These are phyloP conservation scores for Epichloe gansuensis DNA, from an alignment of 2,329 filamentous ascomycete genomes.

Conservation along the genomic window DNA sequence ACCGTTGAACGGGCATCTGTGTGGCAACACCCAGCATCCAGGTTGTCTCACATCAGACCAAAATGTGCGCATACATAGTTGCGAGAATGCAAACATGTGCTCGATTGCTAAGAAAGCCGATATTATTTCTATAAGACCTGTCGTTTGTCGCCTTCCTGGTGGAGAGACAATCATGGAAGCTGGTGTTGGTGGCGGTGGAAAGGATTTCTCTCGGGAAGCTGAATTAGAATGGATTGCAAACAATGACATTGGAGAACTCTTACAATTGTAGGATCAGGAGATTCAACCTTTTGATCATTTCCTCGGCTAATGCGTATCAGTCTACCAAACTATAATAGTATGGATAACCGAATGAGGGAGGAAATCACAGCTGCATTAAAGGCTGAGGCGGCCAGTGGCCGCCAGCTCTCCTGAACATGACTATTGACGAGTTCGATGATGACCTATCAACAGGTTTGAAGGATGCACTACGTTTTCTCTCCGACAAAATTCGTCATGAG, in stretches of 20 bases:
- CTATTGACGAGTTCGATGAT: conserved; percentile 9
- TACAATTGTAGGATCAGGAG: conserved; percentile 17
- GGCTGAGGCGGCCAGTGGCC: conserved; percentile 11
- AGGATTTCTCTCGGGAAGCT: conserved; percentile 56
- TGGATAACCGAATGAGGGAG: conserved; percentile 5
- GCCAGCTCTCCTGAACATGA: conserved; percentile 16
- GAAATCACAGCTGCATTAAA: conserved; percentile 8
- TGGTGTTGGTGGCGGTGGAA: conserved; percentile 68
- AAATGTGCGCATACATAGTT: conserved; percentile 66
- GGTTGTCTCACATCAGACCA: conserved; percentile 61
- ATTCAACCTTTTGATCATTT: not conserved
- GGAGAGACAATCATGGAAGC: conserved; percentile 58
- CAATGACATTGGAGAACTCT: conserved; percentile 39
- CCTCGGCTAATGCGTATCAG: conserved; percentile 8
- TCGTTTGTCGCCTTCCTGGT: conserved; percentile 51
- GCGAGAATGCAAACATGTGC: conserved; percentile 61
- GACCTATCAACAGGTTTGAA: conserved; percentile 8
- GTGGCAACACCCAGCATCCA: conserved; percentile 56
- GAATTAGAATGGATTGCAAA: conserved; percentile 51
- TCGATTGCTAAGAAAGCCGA: conserved; percentile 31
- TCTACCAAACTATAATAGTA: conserved; percentile 6
- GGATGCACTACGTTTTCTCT: not conserved
- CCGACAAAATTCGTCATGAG: not conserved
- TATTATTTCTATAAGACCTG: conserved; percentile 66
- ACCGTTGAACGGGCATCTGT: conserved; percentile 58